A percentile compares a stretch with the other conserved stretches of the same genome.
These are phyloP conservation scores for Yarrowia sp. DNA, from an alignment of 805 yeast genomes.

Conservation along the genomic window DNA sequence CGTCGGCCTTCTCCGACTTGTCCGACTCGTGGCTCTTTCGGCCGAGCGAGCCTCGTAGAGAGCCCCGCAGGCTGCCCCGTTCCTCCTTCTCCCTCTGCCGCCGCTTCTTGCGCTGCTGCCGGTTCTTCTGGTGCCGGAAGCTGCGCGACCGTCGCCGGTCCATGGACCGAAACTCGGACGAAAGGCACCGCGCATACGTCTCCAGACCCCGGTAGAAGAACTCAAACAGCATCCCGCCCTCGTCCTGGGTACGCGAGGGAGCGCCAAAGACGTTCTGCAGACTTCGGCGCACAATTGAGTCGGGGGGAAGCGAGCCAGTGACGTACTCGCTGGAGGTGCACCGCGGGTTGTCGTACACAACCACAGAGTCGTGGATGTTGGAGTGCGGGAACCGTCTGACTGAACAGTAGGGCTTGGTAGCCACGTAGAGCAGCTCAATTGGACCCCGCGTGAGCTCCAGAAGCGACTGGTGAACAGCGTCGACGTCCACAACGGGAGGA, in stretches of 20 bases:
- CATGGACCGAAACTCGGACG: slow-evolving; percentile 1
- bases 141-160: neutral
- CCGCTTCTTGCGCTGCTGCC: neutral
- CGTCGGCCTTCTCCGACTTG: neutral
- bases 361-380: slow-evolving; percentile 9
- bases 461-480: slow-evolving; percentile 10
- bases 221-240: neutral
- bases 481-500: neutral
- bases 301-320: neutral
- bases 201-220: neutral
- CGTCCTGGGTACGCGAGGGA: neutral
- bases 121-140: neutral
- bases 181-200: neutral
- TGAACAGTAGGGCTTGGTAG: slow-evolving; percentile 13
- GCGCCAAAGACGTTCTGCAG: slow-evolving; percentile 6
- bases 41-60: neutral
- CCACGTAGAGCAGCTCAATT: slow-evolving; percentile 9
- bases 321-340: slow-evolving; percentile 21
- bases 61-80: neutral
- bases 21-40: neutral
- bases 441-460: slow-evolving; percentile 21
- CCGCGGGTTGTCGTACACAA: slow-evolving; percentile 15
- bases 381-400: slow-evolving; percentile 9
- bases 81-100: neutral
- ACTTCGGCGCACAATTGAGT: slow-evolving; percentile 1